Conservation (phyloP, 768 basidiomycete genomes). For the Amanita pallidorosea region DNA sequence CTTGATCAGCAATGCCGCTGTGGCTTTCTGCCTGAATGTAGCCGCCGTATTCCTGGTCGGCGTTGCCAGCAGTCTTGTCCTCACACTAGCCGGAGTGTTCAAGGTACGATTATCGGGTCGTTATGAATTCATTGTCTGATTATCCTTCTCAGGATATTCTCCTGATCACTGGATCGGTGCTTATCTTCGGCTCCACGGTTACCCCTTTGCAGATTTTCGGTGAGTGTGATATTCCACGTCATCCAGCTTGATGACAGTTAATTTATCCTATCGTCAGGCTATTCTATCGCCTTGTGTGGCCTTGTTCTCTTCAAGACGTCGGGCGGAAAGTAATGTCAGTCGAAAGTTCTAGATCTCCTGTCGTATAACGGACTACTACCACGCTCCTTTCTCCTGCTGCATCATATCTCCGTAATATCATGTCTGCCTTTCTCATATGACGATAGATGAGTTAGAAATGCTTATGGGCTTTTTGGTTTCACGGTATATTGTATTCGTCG, state of each 20-base stretch:
- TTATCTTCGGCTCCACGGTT: conserved; percentile 73
- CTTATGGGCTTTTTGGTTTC: background rate
- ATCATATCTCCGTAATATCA: background rate
- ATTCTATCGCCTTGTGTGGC: conserved; percentile 79
- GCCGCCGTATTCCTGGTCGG: conserved; percentile 93
- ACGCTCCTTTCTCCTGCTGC: background rate
- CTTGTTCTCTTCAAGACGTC: conserved; percentile 79
- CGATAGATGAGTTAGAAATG: background rate
- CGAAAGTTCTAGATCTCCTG: background rate
- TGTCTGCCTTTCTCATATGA: background rate
- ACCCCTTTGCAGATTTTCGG: conserved; percentile 82
- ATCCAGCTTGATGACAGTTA: background rate
- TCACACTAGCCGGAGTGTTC: conserved; percentile 91
- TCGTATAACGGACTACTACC: background rate
- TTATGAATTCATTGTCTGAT: background rate
- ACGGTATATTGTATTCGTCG: background rate
- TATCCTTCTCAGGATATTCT: conserved; percentile 74
- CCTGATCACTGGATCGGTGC: conserved; percentile 82
- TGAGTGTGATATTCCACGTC: conserved; percentile 15
- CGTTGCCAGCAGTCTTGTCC: conserved; percentile 75
- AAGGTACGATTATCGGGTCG: conserved; percentile 39
- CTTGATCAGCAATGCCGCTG: conserved; percentile 71
- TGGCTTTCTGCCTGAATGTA: conserved; percentile 85
- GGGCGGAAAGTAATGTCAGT: conserved; percentile 37
- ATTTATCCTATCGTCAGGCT: conserved; percentile 37